Conservation (phyloP, 805 yeast species). For the Saccharomyces eubayanus region DNA sequence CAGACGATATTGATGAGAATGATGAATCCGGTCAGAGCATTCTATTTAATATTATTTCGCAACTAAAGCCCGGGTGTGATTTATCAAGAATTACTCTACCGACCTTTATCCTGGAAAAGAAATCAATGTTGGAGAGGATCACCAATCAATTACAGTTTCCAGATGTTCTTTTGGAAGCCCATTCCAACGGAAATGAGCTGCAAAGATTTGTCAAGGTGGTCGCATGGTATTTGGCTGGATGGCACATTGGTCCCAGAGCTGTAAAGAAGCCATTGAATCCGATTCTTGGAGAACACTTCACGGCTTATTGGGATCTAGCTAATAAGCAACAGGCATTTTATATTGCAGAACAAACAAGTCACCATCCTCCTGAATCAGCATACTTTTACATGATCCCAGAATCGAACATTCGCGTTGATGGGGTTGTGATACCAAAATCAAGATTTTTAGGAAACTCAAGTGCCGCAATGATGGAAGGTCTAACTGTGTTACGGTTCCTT, state of each 20-base stretch:
- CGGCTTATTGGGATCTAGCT: conserved; percentile 87
- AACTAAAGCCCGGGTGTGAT: conserved; percentile 87
- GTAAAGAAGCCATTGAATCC: conserved; percentile 97
- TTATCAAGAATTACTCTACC: conserved; percentile 87
- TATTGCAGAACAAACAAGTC: conserved; percentile 89
- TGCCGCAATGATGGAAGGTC: conserved; percentile 95
- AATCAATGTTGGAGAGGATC: conserved; percentile 92
- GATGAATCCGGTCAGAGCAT: conserved; percentile 87
- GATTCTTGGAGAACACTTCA: conserved; percentile 81
- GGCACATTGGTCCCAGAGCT: conserved; percentile 98
- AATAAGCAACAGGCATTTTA: conserved; percentile 69
- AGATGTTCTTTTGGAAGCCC: conserved; percentile 62
- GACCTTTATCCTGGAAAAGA: conserved; percentile 88
- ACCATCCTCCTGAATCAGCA: conserved; percentile 96
- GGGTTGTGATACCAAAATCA: conserved; percentile 79
- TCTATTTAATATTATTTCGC: conserved; percentile 78
- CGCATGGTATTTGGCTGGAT: conserved; percentile 87
- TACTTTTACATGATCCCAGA: conserved; percentile 85
- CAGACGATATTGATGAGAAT: conserved; percentile 83
- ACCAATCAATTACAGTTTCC: conserved; percentile 84
- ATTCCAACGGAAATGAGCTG: conserved; percentile 46
- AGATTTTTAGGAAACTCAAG: conserved; percentile 90
- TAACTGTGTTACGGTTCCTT: conserved; percentile 59
- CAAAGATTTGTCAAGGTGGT: conserved; percentile 67
- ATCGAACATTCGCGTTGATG: conserved; percentile 76